Evolutionary conservation across 345 rosid species (phyloP), one percentile per base, ranked within the genome.

Genomic region (Euphorbia lathyris): DNA sequence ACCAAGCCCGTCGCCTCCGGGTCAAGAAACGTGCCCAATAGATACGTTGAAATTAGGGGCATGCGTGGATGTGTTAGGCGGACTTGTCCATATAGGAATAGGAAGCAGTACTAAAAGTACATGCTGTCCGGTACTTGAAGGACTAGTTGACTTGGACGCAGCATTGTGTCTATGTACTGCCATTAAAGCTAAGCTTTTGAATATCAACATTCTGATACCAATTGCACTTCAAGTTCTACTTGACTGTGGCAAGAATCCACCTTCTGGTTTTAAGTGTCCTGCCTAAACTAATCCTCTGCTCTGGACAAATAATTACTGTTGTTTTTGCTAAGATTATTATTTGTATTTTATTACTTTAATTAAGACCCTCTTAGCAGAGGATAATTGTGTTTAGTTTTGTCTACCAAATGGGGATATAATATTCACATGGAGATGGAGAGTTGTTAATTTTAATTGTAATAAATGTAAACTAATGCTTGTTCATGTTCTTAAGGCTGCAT

Each of bases 91-190:
- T 76, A 43, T 91, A 2, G 93, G 97, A 3, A 76, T 93, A 5
- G 97, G 97, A n/a, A 71, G 82, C 40, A 78, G 88, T 47, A 90
- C 95, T 3, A 86, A 90, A 83, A 90, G 84, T 29, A 22, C 83
- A 7, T 94, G 99, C 74, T 95, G 99, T 65, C 97, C 99, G 0
- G 80, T 95, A 57, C 88, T 95, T n/a, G 73, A 81, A 60, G 92
- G 90, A 43, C 79, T 95, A 32, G 65, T 79, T 34, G 97, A 81
- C 74, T 80, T 92, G 69, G 99, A 95, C 59, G 97, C 97, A 8
- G 97, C 99, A 0, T 17, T 94, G 16, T 94, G 99, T 73, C 96
- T 94, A 8, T 94, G 97, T 82, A 91, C 96, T 69, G 84, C 88
- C 76, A 88, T 94, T 53, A 88, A 78, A 62, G 86, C 73, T 3